phyloP scores from a whole-genome alignment of 148 eudicot species.

The Vaccinium vitisidaea region DNA sequence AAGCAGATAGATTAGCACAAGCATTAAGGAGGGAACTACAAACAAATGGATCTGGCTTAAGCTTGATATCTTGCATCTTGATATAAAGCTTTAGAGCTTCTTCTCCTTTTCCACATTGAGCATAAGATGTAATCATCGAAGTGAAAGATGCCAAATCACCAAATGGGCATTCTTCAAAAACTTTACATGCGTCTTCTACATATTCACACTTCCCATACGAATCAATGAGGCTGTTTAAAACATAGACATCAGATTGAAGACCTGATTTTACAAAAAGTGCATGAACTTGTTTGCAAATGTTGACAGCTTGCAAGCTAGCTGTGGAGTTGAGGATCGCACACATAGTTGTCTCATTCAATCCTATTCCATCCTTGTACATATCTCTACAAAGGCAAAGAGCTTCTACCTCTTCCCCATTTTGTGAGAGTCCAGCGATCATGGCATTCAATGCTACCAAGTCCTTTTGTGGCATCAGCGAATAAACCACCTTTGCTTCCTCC shows the following conservation, averaged over 20 bases:
- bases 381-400: constrained; percentile 46
- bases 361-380: constrained; percentile 40
- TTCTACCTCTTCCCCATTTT: constrained; percentile 34
- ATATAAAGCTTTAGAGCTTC: constrained; percentile 47
- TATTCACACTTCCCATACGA: constrained; percentile 29
- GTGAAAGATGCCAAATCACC: constrained; percentile 50
- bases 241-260: constrained; percentile 37
- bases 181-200: constrained; percentile 31
- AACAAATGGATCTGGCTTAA: constrained; percentile 48
- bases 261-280: constrained; percentile 52
- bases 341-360: constrained; percentile 62
- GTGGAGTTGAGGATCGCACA: constrained; percentile 48
- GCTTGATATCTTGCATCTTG: constrained; percentile 33
- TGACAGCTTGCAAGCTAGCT: constrained; percentile 39
- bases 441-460: constrained; percentile 19
- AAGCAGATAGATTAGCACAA: constrained; percentile 51
- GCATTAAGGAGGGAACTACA: constrained; percentile 54
- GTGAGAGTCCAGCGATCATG: constrained; percentile 9
- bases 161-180: constrained; percentile 34
- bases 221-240: constrained; percentile 44
- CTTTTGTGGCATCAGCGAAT: constrained; percentile 28
- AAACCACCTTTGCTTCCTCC: constrained; percentile 51
- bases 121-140: constrained; percentile 52
- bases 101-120: constrained; percentile 56
- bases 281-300: constrained; percentile 51